Percentiles rank a stretch among this genome's conserved stretches.
phyloP scores from a whole-genome alignment of 2,329 filamentous ascomycete species.

The Neofusicoccum umdonicola region DNA sequence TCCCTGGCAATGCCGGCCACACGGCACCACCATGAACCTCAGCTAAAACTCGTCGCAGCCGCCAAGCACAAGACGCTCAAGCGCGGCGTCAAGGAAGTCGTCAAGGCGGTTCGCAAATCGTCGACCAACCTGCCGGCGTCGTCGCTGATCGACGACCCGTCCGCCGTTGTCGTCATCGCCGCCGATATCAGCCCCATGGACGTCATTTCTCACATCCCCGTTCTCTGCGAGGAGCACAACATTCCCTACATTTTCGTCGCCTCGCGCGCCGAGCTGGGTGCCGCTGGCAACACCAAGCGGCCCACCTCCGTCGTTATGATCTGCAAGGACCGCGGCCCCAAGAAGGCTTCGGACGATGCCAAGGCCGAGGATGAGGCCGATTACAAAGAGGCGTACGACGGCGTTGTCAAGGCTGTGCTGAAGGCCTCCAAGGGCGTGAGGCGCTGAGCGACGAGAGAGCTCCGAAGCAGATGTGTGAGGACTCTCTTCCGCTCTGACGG shows the following conservation, averaged over 20 bases:
- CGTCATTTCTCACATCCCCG: slow-evolving; percentile 96
- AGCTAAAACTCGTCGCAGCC: slow-evolving; percentile 53
- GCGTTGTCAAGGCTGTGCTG: slow-evolving; percentile 57
- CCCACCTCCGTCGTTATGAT: slow-evolving; percentile 96
- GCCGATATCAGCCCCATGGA: slow-evolving; percentile 98
- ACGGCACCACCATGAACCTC: slow-evolving; percentile 10
- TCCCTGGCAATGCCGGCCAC: slow-evolving; percentile 15
- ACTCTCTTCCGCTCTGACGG: not conserved
- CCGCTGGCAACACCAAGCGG: slow-evolving; percentile 90
- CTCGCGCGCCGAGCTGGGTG: slow-evolving; percentile 88
- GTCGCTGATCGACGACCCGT: slow-evolving; percentile 53
- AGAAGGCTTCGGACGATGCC: slow-evolving; percentile 48
- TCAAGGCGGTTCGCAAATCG: slow-evolving; percentile 96
- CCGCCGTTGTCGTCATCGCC: slow-evolving; percentile 82
- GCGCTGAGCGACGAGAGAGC: slow-evolving; percentile 37
- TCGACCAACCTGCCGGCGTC: slow-evolving; percentile 63
- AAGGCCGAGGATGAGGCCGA: slow-evolving; percentile 45
- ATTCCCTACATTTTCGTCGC: slow-evolving; percentile 95
- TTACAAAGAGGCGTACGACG: slow-evolving; percentile 54
- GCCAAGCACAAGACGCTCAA: slow-evolving; percentile 94
- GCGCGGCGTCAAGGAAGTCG: slow-evolving; percentile 97
- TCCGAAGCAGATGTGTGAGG: not conserved
- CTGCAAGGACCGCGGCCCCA: slow-evolving; percentile 49
- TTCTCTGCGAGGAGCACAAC: slow-evolving; percentile 97
- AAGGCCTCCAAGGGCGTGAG: slow-evolving; percentile 59